phyloP scores from a whole-genome alignment of 257 asterid species.

The Solanum tarapatanum region DNA sequence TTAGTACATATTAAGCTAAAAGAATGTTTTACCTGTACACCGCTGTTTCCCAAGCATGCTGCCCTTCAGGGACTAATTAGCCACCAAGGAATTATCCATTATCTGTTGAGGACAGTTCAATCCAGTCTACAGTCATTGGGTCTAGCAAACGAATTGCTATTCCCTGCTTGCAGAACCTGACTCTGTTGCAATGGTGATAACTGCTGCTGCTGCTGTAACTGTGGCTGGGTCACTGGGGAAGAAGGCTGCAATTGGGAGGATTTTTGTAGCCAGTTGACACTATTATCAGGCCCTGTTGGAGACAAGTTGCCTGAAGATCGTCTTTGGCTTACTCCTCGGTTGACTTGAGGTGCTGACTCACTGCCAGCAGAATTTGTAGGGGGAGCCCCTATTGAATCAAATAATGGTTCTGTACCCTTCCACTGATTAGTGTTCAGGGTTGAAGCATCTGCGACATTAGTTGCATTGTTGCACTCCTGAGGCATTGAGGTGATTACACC shows the following conservation, averaged over 20 bases:
- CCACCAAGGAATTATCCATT: slow-evolving; percentile 11
- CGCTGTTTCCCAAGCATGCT: slow-evolving; percentile 22
- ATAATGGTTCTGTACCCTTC: slow-evolving; percentile 39
- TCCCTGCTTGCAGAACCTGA: slow-evolving; percentile 62
- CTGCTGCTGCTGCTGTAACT: slow-evolving; percentile 34
- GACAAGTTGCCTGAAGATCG: slow-evolving; percentile 31
- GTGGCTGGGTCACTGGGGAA: slow-evolving; percentile 22
- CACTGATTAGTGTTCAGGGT: slow-evolving; percentile 30
- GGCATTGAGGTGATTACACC: slow-evolving; percentile 21
- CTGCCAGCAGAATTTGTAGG: slow-evolving; percentile 27
- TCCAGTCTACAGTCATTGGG: slow-evolving; percentile 51
- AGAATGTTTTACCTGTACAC: slow-evolving; percentile 54
- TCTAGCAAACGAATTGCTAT: slow-evolving; percentile 32
- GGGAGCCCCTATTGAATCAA: slow-evolving; percentile 35
- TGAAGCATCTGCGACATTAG: slow-evolving; percentile 23
- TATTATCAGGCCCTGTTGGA: slow-evolving; percentile 33
- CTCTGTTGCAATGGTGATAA: slow-evolving; percentile 28
- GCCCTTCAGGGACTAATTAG: slow-evolving; percentile 26
- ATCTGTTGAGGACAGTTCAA: slow-evolving; percentile 22
- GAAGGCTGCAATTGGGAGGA: slow-evolving; percentile 34
- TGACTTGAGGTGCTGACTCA: slow-evolving; percentile 32
- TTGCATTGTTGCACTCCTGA: slow-evolving; percentile 25
- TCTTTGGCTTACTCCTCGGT: slow-evolving; percentile 44
- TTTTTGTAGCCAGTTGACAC: slow-evolving; percentile 37
- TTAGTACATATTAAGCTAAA: not conserved